Evolutionary conservation across 805 yeast species (phyloP).

Genomic region (Kodamaea neixiangensis): DNA sequence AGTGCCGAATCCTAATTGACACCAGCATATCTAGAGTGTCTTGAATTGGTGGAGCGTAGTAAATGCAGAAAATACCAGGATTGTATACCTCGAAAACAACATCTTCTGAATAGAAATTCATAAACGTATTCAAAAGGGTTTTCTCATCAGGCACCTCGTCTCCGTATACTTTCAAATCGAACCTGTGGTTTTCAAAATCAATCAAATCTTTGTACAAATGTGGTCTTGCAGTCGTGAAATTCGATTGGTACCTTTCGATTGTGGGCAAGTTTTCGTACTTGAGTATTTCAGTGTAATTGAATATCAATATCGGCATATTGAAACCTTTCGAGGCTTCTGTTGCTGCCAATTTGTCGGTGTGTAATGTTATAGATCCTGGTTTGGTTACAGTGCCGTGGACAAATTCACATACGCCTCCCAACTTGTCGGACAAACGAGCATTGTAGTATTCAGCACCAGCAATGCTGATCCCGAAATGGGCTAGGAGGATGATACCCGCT

Average conservation of each 20-base stretch:
- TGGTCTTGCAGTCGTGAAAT: constrained; percentile 8
- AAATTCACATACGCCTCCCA: not conserved
- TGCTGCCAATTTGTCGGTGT: not conserved
- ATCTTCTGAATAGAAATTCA: not conserved
- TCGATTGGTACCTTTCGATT: constrained; percentile 15
- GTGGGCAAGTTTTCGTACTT: constrained; percentile 23
- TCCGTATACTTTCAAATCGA: constrained; percentile 4
- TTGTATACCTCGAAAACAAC: not conserved
- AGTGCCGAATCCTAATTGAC: constrained; percentile 22
- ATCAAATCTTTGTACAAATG: constrained; percentile 14
- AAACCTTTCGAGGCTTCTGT: not conserved
- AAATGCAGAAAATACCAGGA: constrained; percentile 35
- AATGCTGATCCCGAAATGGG: not conserved
- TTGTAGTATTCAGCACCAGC: not conserved
- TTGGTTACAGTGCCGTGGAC: not conserved
- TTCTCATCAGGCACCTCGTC: not conserved
- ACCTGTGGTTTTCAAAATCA: constrained; percentile 17
- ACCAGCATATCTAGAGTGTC: constrained; percentile 12
- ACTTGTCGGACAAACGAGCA: not conserved
- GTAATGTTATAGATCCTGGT: not conserved
- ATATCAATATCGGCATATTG: constrained; percentile 23
- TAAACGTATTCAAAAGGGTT: not conserved
- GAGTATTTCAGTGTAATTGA: constrained; percentile 24
- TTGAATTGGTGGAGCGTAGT: constrained; percentile 25
- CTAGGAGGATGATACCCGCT: no score